Base-by-base conservation (phyloP, 441 rosid species). In the California macrophylla region DNA sequence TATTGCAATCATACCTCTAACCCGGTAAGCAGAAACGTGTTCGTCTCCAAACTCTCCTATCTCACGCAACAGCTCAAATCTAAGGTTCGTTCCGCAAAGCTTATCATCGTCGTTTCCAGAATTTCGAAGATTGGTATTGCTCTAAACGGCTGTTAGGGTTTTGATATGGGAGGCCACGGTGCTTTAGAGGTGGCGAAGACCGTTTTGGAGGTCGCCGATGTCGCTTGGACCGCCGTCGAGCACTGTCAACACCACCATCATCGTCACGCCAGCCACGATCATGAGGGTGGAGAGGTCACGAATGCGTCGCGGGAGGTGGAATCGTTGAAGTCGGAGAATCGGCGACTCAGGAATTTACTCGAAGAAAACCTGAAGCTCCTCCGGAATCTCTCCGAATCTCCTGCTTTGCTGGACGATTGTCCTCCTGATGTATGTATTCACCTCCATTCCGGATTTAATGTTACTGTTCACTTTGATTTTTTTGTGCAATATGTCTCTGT, bases 121-220 rank as follows among this genome's bases (percentile, higher is more conserved):
- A 45, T 15, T 45, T 12, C 45, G 30, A 28, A 28, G 30, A 28
- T 28, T 30, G 6, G 34, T 30, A 30, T 30, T 30, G 34, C 3
- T 6, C 34, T 6, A 30, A 30, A 1, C 5, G 34, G 47, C 15
- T 40, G 10, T 13, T 40, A 40, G 47, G 47, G 47, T 40, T 40
- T 40, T 47, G n/a, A 6, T 67, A 87, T 89, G 98, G 81, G 82
- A 47, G 85, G 85, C 56, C 88, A 81, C 73, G 85, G 71, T 64
- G 95, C 95, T 69, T 73, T 91, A 30, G 96, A 93, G 85, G 89
- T 86, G 25, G 95, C 97, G 66, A 89, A 89, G 85, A 91, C 98
- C 74, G 93, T 88, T 26, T 50, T 91, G 18, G 98, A 91, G 77
- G 98, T 93, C 13, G 96, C 97, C 3, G 96, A 93, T 75, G 92